Base-by-base conservation (phyloP, 2,329 filamentous ascomycete genomes). In the Phaeosphaeria sp. region DNA sequence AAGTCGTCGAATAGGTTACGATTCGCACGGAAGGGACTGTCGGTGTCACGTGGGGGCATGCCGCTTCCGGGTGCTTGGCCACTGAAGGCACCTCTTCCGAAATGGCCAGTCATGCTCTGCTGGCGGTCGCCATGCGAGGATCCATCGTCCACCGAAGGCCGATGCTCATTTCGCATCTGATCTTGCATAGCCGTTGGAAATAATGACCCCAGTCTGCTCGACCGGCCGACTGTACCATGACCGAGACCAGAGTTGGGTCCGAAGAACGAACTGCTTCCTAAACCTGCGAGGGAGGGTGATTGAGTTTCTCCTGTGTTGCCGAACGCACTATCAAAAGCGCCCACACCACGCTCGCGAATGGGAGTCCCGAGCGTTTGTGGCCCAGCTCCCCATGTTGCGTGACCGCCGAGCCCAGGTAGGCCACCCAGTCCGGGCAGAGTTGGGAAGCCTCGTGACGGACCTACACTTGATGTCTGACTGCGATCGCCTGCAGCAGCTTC, bases 161-260 rank as follows among this genome's bases (percentile, higher is more conserved):
- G 69, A 27, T 75, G 72, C 20, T 80, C 77, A 23, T 83, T 80
- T 58, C 93, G 90, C 90, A 96, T 93, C 75, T 96, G 92, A 36
- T 93, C 91, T 78, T 97, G 93, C 90, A 96, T 93, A 4, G 90
- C 89, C 1, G 88, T 81, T 9, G 94, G 93, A 72, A 99, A 97
- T 22, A 99, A 81, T 1, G 92, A 93, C 1, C 91, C 90, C 41
- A 97, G 83, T 77, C 93, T 96, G 80, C 91, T 95, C 5, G 87
- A 85, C 39, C 92, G 88, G 30, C 91, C 87, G 46, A 91, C 86
- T 51, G 89, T 89, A 50, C 89, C 89, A 55, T 69, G 68, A 10
- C 83, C 84, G 39, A 85, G 81, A 6, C 77, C 80, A 42, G 87
- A 83, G 1, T 50, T 48, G 18, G 50, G 52, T 5, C 89, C 89